These are phyloP conservation scores for Globisporangium abappressorium DNA, from an alignment of 352 stramenopile genomes.

Conservation along the genomic window DNA sequence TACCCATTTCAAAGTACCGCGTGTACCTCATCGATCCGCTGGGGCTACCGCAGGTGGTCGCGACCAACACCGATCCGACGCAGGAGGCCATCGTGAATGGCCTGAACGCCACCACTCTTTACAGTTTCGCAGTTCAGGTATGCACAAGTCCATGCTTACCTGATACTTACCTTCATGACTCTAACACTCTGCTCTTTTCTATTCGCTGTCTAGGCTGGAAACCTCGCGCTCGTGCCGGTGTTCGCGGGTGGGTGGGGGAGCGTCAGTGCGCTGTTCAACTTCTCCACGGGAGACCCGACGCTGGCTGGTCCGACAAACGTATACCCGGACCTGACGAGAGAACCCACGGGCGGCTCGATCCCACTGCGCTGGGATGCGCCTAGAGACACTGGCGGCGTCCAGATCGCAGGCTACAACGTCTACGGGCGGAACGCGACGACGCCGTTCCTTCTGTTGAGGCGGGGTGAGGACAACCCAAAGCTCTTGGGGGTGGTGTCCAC, in stretches of 20 bases:
- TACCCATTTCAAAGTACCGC: conserved; percentile 58
- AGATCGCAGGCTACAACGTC: conserved; percentile 37
- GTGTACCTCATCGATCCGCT: conserved; percentile 28
- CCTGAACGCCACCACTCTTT: conserved; percentile 32
- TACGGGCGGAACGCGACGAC: conserved; percentile 27
- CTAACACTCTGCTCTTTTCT: neutral
- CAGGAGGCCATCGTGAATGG: conserved; percentile 20
- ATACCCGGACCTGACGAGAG: conserved; percentile 13
- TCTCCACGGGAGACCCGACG: conserved; percentile 29
- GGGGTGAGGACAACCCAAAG: conserved; percentile 7
- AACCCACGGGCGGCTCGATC: conserved; percentile 51
- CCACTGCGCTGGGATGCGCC: conserved; percentile 44
- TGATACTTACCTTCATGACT: neutral
- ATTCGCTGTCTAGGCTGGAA: conserved; percentile 36
- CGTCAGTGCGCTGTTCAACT: conserved; percentile 25
- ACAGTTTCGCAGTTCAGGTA: conserved; percentile 57
- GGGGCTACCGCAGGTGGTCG: conserved; percentile 16
- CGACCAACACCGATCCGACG: conserved; percentile 17
- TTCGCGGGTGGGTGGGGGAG: conserved; percentile 48
- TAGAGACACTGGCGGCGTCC: conserved; percentile 38
- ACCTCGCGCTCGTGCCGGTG: conserved; percentile 24
- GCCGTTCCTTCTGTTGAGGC: conserved; percentile 28
- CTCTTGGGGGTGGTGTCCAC: conserved; percentile 20
- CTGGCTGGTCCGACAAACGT: conserved; percentile 36
- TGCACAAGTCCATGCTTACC: neutral